Percentiles rank a stretch among this genome's conserved stretches.
These are phyloP conservation scores for Aspergillus pseudotamarii DNA, from an alignment of 2,329 filamentous ascomycete species.

Conservation along the genomic window DNA sequence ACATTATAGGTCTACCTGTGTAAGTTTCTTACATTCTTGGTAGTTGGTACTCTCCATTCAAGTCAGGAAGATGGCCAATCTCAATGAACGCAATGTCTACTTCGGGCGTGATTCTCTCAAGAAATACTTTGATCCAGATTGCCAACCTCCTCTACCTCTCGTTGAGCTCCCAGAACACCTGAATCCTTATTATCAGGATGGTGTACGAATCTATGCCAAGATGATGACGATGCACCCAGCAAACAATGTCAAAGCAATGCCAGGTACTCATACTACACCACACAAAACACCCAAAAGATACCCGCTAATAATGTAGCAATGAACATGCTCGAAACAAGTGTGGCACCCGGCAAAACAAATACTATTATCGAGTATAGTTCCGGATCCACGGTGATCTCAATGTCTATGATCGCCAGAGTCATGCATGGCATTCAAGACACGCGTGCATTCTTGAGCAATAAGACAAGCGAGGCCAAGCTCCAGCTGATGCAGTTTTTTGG, in stretches of 20 bases:
- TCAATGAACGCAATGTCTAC: slow-evolving; percentile 57
- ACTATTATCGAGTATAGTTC: slow-evolving; percentile 64
- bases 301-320: slow-evolving; percentile 40
- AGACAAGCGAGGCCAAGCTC: slow-evolving; percentile 57
- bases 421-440: slow-evolving; percentile 56
- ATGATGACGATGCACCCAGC: slow-evolving; percentile 68
- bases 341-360: slow-evolving; percentile 49
- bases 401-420: slow-evolving; percentile 58
- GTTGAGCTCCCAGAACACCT: slow-evolving; percentile 62
- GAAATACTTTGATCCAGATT: slow-evolving; percentile 63
- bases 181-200: slow-evolving; percentile 61
- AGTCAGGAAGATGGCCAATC: slow-evolving; percentile 25
- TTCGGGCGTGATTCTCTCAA: slow-evolving; percentile 59
- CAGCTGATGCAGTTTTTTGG: slow-evolving; percentile 64
- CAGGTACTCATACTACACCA: slow-evolving; percentile 32
- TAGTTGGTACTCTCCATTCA: slow-evolving; percentile 1
- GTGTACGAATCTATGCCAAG: slow-evolving; percentile 66
- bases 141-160: slow-evolving; percentile 60
- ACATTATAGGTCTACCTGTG: not conserved
- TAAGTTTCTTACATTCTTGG: not conserved
- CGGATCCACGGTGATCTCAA: slow-evolving; percentile 64
- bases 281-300: slow-evolving; percentile 1
- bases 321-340: slow-evolving; percentile 52
- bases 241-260: slow-evolving; percentile 67
- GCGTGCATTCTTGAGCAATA: slow-evolving; percentile 61